phyloP scores from a whole-genome alignment of 2,329 filamentous ascomycete genomes.

The Pleoardoris graminearum region DNA sequence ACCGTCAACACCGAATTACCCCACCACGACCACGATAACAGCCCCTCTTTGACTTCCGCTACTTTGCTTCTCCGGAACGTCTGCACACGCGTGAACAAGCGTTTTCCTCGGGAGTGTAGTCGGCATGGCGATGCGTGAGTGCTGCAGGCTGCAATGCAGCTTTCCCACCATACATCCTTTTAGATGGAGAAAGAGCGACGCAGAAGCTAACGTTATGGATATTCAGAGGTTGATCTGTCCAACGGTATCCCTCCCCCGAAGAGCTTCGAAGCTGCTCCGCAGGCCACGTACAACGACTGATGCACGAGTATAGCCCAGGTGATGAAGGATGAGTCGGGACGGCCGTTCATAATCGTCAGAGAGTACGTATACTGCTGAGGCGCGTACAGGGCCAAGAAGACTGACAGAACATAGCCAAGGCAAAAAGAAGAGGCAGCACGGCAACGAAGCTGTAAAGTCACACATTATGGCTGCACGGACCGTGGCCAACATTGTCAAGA shows the following conservation, averaged over 20 bases:
- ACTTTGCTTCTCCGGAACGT: slow-evolving; percentile 8
- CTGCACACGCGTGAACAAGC: slow-evolving; percentile 5
- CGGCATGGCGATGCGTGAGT: slow-evolving; percentile 49
- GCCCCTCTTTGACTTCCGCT: slow-evolving; percentile 10
- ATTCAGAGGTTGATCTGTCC: slow-evolving; percentile 76
- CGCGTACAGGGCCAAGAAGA: background rate
- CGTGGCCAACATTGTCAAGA: slow-evolving; percentile 96
- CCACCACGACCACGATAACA: slow-evolving; percentile 27
- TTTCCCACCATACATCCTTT: slow-evolving; percentile 8
- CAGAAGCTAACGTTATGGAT: slow-evolving; percentile 30
- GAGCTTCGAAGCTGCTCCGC: slow-evolving; percentile 9
- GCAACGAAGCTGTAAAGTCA: slow-evolving; percentile 95
- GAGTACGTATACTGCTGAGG: slow-evolving; percentile 66
- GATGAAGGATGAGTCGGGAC: slow-evolving; percentile 95
- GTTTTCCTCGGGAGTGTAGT: slow-evolving; percentile 12
- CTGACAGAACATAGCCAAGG: slow-evolving; percentile 70
- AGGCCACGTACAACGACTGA: background rate
- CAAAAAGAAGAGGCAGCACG: slow-evolving; percentile 95
- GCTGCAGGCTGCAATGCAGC: slow-evolving; percentile 23
- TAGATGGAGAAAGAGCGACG: background rate
- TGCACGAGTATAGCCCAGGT: slow-evolving; percentile 60
- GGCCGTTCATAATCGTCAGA: slow-evolving; percentile 97
- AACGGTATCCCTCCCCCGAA: slow-evolving; percentile 64
- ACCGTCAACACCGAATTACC: slow-evolving; percentile 25
- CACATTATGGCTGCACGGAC: slow-evolving; percentile 97